Percentiles rank a stretch among this genome's conserved stretches.
These are phyloP conservation scores for Xenosphaeropsis pyriputrescens DNA, from an alignment of 2,329 filamentous ascomycete genomes.

Conservation along the genomic window DNA sequence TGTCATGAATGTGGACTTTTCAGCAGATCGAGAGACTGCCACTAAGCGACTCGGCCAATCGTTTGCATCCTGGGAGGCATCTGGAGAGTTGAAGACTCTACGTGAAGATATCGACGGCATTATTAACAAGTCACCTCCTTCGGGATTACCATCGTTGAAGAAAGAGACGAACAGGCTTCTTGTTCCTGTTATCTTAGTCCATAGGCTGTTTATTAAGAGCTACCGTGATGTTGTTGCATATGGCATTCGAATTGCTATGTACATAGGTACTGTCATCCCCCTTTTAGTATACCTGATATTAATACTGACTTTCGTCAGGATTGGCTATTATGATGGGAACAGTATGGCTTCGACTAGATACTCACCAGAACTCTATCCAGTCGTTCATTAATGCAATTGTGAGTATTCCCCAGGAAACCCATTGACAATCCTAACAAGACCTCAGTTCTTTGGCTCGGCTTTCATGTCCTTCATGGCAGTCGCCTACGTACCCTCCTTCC, in stretches of 20 bases:
- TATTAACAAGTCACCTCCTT: conserved; percentile 7
- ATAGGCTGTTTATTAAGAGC: conserved; percentile 70
- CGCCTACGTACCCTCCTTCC: conserved; percentile 70
- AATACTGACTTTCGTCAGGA: conserved; percentile 16
- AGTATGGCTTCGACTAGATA: conserved; percentile 61
- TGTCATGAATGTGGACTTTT: conserved; percentile 65
- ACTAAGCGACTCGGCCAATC: conserved; percentile 34
- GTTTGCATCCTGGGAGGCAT: conserved; percentile 38
- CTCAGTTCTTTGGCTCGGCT: conserved; percentile 48
- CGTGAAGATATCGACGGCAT: conserved; percentile 9
- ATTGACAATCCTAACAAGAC: too few species aligned
- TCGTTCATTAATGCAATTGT: conserved; percentile 66
- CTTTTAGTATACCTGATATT: too few species aligned
- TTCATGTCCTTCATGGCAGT: conserved; percentile 76
- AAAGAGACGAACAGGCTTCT: conserved; percentile 14
- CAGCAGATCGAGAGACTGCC: conserved; percentile 29
- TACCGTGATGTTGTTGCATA: conserved; percentile 77
- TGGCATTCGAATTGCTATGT: conserved; percentile 72
- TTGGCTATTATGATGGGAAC: conserved; percentile 81
- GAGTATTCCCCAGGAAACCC: conserved; percentile 17
- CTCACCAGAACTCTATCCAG: conserved; percentile 59
- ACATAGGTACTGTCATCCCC: conserved; percentile 25
- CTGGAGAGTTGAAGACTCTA: conserved; percentile 19
- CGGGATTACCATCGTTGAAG: too few species aligned
- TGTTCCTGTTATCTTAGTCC: conserved; percentile 51